Evolutionary conservation across 2,329 filamentous ascomycete species (phyloP), one percentile per base, ranked within the genome.

Genomic region (Oidium heveae): DNA sequence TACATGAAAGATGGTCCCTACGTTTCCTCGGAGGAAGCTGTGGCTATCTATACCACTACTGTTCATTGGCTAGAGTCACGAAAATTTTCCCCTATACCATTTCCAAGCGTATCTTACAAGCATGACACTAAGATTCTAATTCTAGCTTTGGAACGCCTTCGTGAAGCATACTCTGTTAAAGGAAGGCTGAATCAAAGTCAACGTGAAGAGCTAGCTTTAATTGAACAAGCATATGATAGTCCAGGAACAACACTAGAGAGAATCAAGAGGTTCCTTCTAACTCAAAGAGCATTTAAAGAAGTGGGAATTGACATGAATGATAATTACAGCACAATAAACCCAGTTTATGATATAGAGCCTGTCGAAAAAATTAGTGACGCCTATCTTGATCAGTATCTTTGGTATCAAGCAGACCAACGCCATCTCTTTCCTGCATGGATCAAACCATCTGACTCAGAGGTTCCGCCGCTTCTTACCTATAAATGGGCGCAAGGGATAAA

Each of bases 401-500:
- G 93, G 91, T 98, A 98, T 65, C 91, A 98, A 68, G 91, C 93
- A 44, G 91, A 98, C 63, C 89, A 96, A 68, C 81, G 91, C 54
- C 88, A 96, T 66, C 74, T 98, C 47, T 98, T 98, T 74, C 91
- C 91, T 2, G 84, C 86, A 18, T 98, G 91, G 91, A 95, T 98
- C 70, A 98, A 98, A 72, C 91, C 91, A 8, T 96, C 91, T 0
- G 91, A 98, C 66, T 94, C 89, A 0, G 93, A 98, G 67, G 91
- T 98, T 0, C 91, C 93, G 2, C 91, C 91, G 28, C 72, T 98
- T 16, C 71, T 98, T 57, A 85, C 86, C 0, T 98, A 98, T 74
- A 98, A 98, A 68, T 98, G 93, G 93, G 88, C 91, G 1, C 93
- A 98, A 66, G 91, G 91, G 53, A 96, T 98, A 73, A 98, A 98